A percentile compares a stretch with the other conserved stretches of the same genome.
Conservation (phyloP, 2,329 filamentous ascomycete genomes). For the Colletotrichum sp. region DNA sequence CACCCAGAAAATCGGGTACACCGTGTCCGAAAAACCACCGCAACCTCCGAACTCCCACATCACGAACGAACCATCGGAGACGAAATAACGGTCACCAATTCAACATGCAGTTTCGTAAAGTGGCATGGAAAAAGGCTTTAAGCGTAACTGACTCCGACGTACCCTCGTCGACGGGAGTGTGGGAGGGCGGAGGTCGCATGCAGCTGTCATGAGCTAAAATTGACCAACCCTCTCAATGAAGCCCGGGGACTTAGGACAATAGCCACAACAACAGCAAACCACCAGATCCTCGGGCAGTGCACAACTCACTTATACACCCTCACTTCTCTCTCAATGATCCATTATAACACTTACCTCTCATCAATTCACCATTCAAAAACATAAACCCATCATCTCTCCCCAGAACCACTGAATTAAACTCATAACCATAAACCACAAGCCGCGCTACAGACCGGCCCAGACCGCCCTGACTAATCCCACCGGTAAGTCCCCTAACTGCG, state of each 20-base stretch:
- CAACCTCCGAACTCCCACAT: background rate
- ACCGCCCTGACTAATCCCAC: background rate
- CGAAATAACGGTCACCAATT: rapidly evolving
- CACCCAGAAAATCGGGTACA: background rate
- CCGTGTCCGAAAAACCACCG: background rate
- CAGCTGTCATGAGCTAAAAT: background rate
- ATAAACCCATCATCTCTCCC: background rate
- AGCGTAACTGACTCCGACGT: background rate
- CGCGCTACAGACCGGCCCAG: background rate
- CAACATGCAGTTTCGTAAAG: background rate
- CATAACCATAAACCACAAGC: background rate
- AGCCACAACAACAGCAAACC: no score
- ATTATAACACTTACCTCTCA: background rate
- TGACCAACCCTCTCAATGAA: background rate
- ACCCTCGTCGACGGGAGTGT: background rate
- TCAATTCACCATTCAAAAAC: background rate
- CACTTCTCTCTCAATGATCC: rapidly evolving
- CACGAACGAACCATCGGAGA: background rate
- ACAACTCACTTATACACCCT: background rate
- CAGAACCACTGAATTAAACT: background rate
- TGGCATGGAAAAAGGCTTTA: background rate
- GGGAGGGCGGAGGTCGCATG: background rate
- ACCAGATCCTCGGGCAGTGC: background rate
- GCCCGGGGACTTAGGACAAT: background rate
- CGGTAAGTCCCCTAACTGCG: background rate